phyloP scores from a whole-genome alignment of 805 yeast genomes.

The Candida rishiriensis region DNA sequence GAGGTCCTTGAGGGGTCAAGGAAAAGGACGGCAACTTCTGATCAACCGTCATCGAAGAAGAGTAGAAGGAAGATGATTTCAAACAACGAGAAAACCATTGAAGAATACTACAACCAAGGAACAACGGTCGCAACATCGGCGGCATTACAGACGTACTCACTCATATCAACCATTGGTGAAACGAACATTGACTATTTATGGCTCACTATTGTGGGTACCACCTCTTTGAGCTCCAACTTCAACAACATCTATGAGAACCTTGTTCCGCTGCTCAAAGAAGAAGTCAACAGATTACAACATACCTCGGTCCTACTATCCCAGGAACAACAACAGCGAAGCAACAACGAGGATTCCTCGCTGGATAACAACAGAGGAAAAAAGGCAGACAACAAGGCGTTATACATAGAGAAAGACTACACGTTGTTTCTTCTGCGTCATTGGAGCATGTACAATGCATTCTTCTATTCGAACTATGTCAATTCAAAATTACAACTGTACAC shows the following conservation, averaged over 20 bases:
- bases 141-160: conserved; percentile 74
- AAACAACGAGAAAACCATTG: conserved; percentile 52
- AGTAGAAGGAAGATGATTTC: conserved; percentile 38
- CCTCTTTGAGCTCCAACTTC: conserved; percentile 68
- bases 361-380: conserved; percentile 24
- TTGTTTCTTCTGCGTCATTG: conserved; percentile 86
- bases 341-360: conserved; percentile 2
- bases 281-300: conserved; percentile 66
- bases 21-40: conserved; percentile 18
- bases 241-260: conserved; percentile 71
- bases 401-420: conserved; percentile 78
- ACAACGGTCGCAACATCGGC: conserved; percentile 70
- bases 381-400: conserved; percentile 37
- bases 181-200: conserved; percentile 67
- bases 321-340: conserved; percentile 3
- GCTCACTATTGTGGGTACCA: conserved; percentile 85
- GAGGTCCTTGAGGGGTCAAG: conserved; percentile 13
- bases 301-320: conserved; percentile 9
- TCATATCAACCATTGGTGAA: conserved; percentile 79
- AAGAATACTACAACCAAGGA: conserved; percentile 80
- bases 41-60: conserved; percentile 29
- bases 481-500: conserved; percentile 86
- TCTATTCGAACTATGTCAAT: conserved; percentile 86
- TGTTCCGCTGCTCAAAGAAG: conserved; percentile 74
- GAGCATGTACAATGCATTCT: conserved; percentile 86